Percentiles rank a stretch among this genome's conserved stretches.
These are phyloP conservation scores for Puya raimondii DNA, from an alignment of 176 grass and related monocot species.

Conservation along the genomic window DNA sequence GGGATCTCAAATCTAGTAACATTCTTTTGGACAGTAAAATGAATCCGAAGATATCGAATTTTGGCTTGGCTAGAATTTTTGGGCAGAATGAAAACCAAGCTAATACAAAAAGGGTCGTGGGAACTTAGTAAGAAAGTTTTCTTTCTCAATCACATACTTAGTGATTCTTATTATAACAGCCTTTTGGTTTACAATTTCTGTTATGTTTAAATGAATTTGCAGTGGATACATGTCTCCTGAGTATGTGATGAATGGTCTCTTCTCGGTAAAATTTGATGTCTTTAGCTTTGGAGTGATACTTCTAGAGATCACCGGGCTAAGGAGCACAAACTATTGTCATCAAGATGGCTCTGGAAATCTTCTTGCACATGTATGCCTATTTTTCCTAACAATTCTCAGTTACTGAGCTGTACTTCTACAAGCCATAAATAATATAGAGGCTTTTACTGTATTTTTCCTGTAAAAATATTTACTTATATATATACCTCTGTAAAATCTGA, in stretches of 20 bases:
- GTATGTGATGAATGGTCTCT: constrained; percentile 30
- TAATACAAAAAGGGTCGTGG: neutral
- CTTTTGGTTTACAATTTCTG: no score
- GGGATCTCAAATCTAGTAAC: neutral
- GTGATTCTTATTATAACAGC: no score
- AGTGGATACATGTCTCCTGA: constrained; percentile 59
- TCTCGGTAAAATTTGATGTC: constrained; percentile 7
- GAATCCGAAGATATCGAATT: neutral
- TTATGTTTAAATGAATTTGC: neutral
- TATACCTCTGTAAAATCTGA: no score
- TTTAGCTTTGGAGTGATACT: constrained; percentile 25
- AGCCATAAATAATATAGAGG: no score
- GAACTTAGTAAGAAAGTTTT: neutral
- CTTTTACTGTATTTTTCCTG: no score
- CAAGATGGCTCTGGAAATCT: constrained; percentile 32
- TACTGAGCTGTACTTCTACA: no score
- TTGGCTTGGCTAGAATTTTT: neutral
- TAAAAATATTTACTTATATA: no score
- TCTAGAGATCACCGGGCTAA: constrained; percentile 44
- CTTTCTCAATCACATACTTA: no score
- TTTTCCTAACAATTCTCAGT: neutral
- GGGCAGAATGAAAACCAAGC: neutral
- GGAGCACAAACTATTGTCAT: constrained; percentile 21
- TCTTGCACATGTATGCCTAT: constrained; percentile 22
- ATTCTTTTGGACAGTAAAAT: neutral